phyloP scores from a whole-genome alignment of 768 basidiomycete genomes.

The Calvatia gigantea region DNA sequence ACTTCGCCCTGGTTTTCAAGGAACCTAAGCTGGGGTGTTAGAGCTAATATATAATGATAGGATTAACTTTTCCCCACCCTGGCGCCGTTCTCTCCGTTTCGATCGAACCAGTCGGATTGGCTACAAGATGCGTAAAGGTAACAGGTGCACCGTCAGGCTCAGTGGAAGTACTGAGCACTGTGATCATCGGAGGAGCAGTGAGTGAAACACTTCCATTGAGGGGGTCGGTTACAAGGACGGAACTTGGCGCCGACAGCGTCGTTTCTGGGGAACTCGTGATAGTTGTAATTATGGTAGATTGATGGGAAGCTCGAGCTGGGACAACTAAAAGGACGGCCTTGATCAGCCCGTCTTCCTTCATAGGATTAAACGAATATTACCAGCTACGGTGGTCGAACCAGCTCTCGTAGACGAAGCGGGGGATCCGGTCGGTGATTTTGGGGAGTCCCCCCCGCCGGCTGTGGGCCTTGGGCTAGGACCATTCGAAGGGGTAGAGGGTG shows the following conservation, averaged over 20 bases:
- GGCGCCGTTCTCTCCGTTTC: background rate
- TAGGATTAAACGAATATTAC: background rate
- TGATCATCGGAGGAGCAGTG: constrained; percentile 43
- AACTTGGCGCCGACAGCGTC: constrained; percentile 40
- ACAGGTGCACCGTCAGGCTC: constrained; percentile 39
- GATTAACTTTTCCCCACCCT: background rate
- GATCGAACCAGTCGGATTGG: constrained; percentile 38
- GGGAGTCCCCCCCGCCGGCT: background rate
- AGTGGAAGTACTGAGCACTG: constrained; percentile 43
- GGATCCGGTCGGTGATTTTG: background rate
- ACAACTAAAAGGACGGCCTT: constrained; percentile 11
- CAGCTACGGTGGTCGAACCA: background rate
- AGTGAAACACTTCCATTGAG: constrained; percentile 33
- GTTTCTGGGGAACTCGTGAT: constrained; percentile 37
- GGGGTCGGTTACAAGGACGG: constrained; percentile 36
- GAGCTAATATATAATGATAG: background rate
- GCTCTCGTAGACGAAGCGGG: background rate
- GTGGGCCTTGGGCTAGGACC: background rate
- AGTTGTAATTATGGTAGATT: constrained; percentile 20
- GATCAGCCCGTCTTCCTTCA: background rate
- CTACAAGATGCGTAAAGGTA: constrained; percentile 50
- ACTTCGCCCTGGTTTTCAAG: constrained; percentile 66
- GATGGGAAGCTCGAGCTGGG: background rate
- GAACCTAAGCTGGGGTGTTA: constrained; percentile 38
- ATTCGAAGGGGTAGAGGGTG: background rate